phyloP scores from a whole-genome alignment of 176 grass and related monocot species.

The Urochloa ruziziensis region DNA sequence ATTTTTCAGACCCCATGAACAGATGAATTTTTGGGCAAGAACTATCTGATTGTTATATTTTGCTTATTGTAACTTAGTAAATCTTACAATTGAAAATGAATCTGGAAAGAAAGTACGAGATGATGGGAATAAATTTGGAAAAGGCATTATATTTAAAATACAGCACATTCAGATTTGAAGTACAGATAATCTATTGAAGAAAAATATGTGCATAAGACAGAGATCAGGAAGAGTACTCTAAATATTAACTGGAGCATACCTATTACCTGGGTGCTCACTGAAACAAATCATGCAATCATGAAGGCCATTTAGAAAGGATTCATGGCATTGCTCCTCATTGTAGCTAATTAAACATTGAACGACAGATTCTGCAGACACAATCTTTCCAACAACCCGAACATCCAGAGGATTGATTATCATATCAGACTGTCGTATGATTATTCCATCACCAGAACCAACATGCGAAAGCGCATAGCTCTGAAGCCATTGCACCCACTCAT shows the following conservation, averaged over 20 bases:
- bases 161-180: not conserved
- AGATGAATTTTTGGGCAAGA: not conserved
- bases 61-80: not conserved
- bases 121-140: not conserved
- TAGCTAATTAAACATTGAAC: conserved; percentile 49
- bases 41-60: not conserved
- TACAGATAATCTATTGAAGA: not conserved
- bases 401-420: conserved; percentile 6
- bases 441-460: conserved; percentile 43
- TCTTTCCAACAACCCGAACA: conserved; percentile 32
- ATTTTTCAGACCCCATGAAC: not conserved
- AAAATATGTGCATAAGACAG: not conserved
- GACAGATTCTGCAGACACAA: conserved; percentile 16
- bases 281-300: conserved; percentile 57
- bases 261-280: conserved; percentile 36
- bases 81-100: not conserved
- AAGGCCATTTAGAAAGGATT: conserved; percentile 48
- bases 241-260: not conserved
- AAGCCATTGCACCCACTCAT: conserved; percentile 62
- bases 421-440: conserved; percentile 32
- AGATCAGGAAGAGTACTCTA: not conserved
- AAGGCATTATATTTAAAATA: not conserved
- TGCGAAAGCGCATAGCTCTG: conserved; percentile 46
- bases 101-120: not conserved
- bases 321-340: conserved; percentile 42